phyloP scores from a whole-genome alignment of 1,284 basidiomycete species.

The Trichosporon faecale region DNA sequence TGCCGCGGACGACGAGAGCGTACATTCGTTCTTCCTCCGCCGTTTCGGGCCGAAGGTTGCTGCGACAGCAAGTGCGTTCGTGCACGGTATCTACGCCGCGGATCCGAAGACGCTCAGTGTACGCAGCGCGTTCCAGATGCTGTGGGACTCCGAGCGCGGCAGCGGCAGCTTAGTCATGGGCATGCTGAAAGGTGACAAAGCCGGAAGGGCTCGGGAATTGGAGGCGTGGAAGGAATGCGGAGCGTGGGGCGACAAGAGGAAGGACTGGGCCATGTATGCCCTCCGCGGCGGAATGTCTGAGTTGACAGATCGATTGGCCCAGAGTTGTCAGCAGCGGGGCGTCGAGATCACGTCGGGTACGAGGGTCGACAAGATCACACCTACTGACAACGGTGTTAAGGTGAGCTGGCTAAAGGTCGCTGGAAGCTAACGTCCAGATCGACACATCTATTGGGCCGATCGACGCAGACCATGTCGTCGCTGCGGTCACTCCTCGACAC shows the following conservation, averaged over 20 bases:
- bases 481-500: constrained; percentile 30
- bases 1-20: constrained; percentile 65
- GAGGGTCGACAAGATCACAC: constrained; percentile 7
- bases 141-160: constrained; percentile 67
- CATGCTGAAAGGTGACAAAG: constrained; percentile 54
- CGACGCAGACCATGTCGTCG: constrained; percentile 29
- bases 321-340: constrained; percentile 19
- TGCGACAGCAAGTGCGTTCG: constrained; percentile 73
- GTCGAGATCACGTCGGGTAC: constrained; percentile 12
- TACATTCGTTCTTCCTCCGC: constrained; percentile 72
- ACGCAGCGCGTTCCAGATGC: constrained; percentile 67
- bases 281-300: constrained; percentile 66
- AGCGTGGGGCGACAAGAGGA: constrained; percentile 33
- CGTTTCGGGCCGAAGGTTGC: constrained; percentile 73
- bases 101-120: constrained; percentile 74
- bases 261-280: constrained; percentile 45
- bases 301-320: constrained; percentile 62
- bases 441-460: neutral
- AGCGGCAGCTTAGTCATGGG: constrained; percentile 67
- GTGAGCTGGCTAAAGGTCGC: constrained; percentile 4
- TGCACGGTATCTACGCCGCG: constrained; percentile 90
- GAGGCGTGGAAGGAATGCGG: constrained; percentile 21
- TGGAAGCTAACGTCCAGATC: neutral
- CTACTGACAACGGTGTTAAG: neutral
- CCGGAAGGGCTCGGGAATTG: constrained; percentile 15